phyloP scores from a whole-genome alignment of 2,329 filamentous ascomycete genomes.

The Eurotiales sp. region DNA sequence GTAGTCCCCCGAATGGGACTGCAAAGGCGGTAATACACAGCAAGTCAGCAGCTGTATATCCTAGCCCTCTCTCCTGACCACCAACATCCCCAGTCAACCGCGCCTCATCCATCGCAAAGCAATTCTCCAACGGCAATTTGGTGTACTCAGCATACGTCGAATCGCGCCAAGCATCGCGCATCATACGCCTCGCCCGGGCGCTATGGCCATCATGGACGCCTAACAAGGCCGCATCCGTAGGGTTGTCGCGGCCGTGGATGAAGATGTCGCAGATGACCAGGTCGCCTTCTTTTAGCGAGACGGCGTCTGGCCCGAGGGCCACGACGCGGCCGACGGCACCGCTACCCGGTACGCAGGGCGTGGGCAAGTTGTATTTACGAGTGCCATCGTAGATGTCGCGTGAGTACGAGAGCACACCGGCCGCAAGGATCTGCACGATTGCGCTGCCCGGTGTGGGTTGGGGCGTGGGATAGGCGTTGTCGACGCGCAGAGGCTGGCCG shows the following conservation, averaged over 20 bases:
- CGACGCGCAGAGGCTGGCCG: conserved; percentile 3
- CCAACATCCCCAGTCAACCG: neutral
- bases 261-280: conserved; percentile 10
- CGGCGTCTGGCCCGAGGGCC: conserved; percentile 2
- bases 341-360: conserved; percentile 8
- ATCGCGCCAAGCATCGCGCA: conserved; percentile 12
- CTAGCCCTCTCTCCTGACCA: too few species aligned
- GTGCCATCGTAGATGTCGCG: conserved; percentile 11
- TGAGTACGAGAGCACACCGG: conserved; percentile 6
- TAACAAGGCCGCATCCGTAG: neutral
- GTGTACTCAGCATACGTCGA: conserved; percentile 11
- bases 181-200: conserved; percentile 1
- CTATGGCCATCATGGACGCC: conserved; percentile 10
- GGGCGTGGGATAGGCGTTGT: neutral
- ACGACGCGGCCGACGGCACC: conserved; percentile 10
- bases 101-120: conserved; percentile 5
- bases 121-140: conserved; percentile 11
- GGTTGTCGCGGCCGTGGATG: conserved; percentile 3
- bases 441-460: conserved; percentile 4
- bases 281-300: conserved; percentile 3
- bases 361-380: conserved; percentile 4
- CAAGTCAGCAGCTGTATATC: conserved; percentile 42
- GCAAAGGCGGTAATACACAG: conserved; percentile 30
- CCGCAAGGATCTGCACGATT: conserved; percentile 5
- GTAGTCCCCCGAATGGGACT: conserved; percentile 44